Evolutionary conservation across 2,329 filamentous ascomycete species (phyloP).

Genomic region (Pyricularia sp.): DNA sequence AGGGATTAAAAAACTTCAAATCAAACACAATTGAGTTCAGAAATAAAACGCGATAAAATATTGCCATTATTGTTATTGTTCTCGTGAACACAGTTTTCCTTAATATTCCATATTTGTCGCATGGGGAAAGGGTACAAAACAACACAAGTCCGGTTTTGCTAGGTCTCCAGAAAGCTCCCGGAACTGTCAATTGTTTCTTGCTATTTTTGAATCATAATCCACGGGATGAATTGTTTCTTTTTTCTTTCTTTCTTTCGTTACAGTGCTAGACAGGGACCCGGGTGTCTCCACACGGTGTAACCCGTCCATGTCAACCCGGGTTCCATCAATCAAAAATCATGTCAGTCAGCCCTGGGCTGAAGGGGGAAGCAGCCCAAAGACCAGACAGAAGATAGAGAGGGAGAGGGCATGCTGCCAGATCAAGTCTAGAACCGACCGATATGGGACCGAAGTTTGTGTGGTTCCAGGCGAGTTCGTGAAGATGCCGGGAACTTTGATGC

Average conservation of each 20-base stretch:
- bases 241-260: no score
- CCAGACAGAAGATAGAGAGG: no score
- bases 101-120: background rate
- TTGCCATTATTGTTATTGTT: background rate
- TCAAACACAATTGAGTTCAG: background rate
- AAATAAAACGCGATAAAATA: background rate
- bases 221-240: background rate
- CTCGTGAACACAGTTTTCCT: background rate
- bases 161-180: background rate
- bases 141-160: background rate
- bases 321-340: background rate
- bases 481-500: background rate
- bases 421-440: background rate
- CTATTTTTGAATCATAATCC: background rate
- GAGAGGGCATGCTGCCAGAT: background rate
- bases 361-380: background rate
- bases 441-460: no score
- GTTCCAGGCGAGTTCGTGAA: background rate
- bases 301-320: background rate
- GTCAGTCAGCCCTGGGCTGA: background rate
- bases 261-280: background rate
- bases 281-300: background rate
- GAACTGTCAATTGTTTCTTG: background rate
- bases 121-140: background rate
- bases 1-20: background rate